Evolutionary conservation across 768 basidiomycete species (phyloP), one percentile per base, ranked within the genome.

Genomic region (Pleurotus platypus): DNA sequence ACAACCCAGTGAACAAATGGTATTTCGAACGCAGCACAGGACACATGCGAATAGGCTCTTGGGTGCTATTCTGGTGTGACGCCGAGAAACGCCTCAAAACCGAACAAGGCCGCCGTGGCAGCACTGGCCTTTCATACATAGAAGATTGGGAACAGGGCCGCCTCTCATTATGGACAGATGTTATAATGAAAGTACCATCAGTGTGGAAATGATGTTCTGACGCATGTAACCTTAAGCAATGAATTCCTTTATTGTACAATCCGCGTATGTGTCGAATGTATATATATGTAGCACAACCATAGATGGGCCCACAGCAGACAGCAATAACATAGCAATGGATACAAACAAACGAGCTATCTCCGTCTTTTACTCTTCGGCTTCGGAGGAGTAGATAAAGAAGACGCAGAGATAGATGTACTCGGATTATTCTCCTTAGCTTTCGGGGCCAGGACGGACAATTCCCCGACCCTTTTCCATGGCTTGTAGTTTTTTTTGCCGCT

Each of bases 1-100:
- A 97, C 73, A 99, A 99, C 70, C 95, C 94, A 0, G 86, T 98
- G 57, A 99, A 99, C 75, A 96, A 94, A 73, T 99, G 97, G 97
- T 99, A 99, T 73, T 98, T 93, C 62, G 97, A 99, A 66, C 86
- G 97, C 35, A 91, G 89, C 67, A 89, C 88, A 16, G 97, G 97
- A 16, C 95, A 98, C 73, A 60, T 94, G 39, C 81, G 91, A 61
- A 82, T 89, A 77, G 89, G 87, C 9, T 76, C 85, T 22, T 99
- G 96, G 92, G 86, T 93, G 46, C 70, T 99, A 64, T 99, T 99
- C 71, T 99, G 97, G 97, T 97, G 95, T 70, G 97, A 99, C 73
- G 93, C 89, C 1, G 96, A 98, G 75, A 91, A 88, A 72, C 78
- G 88, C 53, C 72, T 95, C 24, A 86, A 82, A 70, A 81, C 80